phyloP scores from a whole-genome alignment of 202 grass and related monocot species.

The Schoenoplectus triqueter region DNA sequence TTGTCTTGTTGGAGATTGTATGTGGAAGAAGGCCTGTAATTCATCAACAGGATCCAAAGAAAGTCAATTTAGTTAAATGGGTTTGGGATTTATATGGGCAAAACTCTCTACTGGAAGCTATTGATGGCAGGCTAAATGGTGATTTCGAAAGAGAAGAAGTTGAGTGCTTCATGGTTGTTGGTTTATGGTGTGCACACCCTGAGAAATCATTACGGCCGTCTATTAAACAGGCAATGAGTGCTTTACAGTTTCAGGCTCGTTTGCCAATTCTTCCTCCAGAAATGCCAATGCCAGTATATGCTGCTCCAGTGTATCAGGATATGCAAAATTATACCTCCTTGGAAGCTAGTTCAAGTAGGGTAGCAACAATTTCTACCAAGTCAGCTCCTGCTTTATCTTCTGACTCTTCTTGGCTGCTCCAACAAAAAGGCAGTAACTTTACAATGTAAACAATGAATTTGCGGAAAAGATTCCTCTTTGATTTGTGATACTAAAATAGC shows the following conservation, averaged over 20 bases:
- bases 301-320: conserved; percentile 46
- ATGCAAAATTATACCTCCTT: conserved; percentile 55
- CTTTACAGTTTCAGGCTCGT: conserved; percentile 52
- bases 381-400: not conserved
- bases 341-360: conserved; percentile 33
- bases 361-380: conserved; percentile 18
- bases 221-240: conserved; percentile 47
- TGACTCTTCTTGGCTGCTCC: not conserved
- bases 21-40: conserved; percentile 52
- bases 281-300: conserved; percentile 55
- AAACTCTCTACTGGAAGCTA: conserved; percentile 46
- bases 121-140: conserved; percentile 32
- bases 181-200: conserved; percentile 41
- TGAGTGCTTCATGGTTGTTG: too few relatives aligned
- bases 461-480: not conserved
- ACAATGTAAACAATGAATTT: not conserved
- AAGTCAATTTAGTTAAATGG: conserved; percentile 58
- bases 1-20: conserved; percentile 61
- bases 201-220: conserved; percentile 57
- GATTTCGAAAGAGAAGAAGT: too few relatives aligned
- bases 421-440: not conserved
- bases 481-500: not conserved
- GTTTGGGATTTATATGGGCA: conserved; percentile 72
- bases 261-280: conserved; percentile 56
- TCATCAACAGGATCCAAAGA: conserved; percentile 31